Base-by-base conservation (phyloP, 2,329 filamentous ascomycete species). In the Fusarium nurragi region DNA sequence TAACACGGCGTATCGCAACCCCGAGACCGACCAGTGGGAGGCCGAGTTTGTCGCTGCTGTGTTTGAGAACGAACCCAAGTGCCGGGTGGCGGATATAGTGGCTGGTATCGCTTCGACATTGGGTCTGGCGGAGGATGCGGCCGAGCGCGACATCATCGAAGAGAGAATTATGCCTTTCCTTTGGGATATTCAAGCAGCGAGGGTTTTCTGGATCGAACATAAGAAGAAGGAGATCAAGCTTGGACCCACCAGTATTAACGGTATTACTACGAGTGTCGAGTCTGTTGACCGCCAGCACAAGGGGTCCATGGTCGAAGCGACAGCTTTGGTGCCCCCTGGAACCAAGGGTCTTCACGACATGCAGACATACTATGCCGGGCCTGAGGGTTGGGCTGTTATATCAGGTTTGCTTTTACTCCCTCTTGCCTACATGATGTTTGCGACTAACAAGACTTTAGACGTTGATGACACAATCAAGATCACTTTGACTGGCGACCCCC, bases 401-500 rank as follows among this genome's bases (percentile, higher is more conserved):
- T 94, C 91, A 36, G 87, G 87, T 88, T 77, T 48, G 78, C 41
- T 34, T 6, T n/a, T 3, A 4, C 5, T 4, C 8, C 10, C 6
- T 3, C 5, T 10, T 18, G 3, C 4, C 16, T 19, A 9, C 3
- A 9, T 19, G 10, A n/a, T 34, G 4, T 38, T 23, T 14, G 5
- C 16, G n/a, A 16, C 40, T 43, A 57, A 68, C 73, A 55, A 74
- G 13, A 46, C 4, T 18, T 3, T 14, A 89, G 94, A 98, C 71
- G 87, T 98, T 67, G 95, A 98, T 74, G 94, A 98, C 77, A 97
- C 94, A 0, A 97, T 98, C 81, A 97, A 98, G 78, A 81, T 94
- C 67, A 97, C 94, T 0, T 83, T 91, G 75, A 97, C 94, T 0
- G 87, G 89, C 39, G 90, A 92, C 46, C 89, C 93, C 0, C 83